Base-by-base conservation (phyloP, 1,139 yeast genomes). In the Sugiyamaella novakii region DNA sequence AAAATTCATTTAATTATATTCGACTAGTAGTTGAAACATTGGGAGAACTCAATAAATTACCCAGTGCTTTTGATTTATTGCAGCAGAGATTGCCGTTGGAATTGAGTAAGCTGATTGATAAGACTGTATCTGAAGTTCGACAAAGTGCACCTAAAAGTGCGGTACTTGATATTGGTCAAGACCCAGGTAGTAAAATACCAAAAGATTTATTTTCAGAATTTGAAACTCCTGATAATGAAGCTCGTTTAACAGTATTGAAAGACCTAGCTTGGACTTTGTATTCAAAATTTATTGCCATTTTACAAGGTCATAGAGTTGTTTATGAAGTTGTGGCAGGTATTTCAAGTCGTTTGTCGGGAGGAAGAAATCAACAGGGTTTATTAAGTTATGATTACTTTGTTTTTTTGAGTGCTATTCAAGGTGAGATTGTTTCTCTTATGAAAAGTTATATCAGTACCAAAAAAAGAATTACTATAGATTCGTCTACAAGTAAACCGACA, bases 231-330 rank as follows among this genome's bases (percentile, higher is more conserved):
- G 39, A 40, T n/a, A 73, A 70, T 47, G 86, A 82, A 53, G 67
- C 78, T 19, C 72, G 83, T 11, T 80, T 84, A 1, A 65, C 77
- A 0, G 74, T 87, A 0, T 70, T 87, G 37, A 81, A 83, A 57
- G 91, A 86, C 57, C 72, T 87, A 43, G 85, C 86, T 58, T 81
- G 87, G 64, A 75, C 81, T 1, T 72, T 87, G 7, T 87, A 85
- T 59, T 71, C 80, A 22, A 83, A 81, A 62, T 68, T 81, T 49
- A 69, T 84, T 47, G 76, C 81, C 17, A 81, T 86, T 5, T 66
- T 87, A 21, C 95, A 87, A 67, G 78, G 80, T 29, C 91, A 87
- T 61, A 74, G 84, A 44, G 81, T 84, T 1, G 74, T 88, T 2
- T 72, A 73, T 53, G 88, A 81, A 54, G 76, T 83, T 8, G 76